Evolutionary conservation across 495 filamentous ascomycete species (phyloP).

Genomic region (Tuber magnatum): DNA sequence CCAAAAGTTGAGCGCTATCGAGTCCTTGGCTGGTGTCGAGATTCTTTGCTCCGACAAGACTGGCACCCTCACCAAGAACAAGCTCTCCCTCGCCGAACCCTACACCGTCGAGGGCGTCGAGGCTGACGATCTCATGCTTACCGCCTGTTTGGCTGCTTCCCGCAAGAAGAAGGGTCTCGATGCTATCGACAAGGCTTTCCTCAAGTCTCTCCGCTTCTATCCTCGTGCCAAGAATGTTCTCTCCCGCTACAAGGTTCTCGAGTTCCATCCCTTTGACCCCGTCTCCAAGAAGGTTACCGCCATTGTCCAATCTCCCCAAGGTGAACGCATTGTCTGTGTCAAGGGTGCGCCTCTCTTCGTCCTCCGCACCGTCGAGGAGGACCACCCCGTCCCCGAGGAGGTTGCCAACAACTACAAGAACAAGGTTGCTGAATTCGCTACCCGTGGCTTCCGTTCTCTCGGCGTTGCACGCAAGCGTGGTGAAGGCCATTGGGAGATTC

Average conservation of each 20-base stretch:
- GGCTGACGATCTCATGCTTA: conserved; percentile 78
- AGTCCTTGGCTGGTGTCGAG: conserved; percentile 89
- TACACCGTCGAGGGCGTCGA: conserved; percentile 73
- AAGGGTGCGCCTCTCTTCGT: conserved; percentile 87
- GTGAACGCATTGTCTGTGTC: conserved; percentile 75
- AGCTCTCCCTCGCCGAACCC: conserved; percentile 75
- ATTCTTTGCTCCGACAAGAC: conserved; percentile 98
- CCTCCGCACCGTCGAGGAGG: conserved; percentile 72
- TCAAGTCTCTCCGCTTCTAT: conserved; percentile 73
- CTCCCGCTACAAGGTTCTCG: conserved; percentile 65
- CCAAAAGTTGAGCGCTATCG: conserved; percentile 90
- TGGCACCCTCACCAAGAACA: conserved; percentile 88
- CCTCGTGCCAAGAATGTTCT: conserved; percentile 69
- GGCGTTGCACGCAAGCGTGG: conserved; percentile 82
- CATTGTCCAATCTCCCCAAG: conserved; percentile 70
- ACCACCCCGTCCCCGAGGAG: conserved; percentile 64
- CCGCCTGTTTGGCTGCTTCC: conserved; percentile 81
- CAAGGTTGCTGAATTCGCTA: conserved; percentile 84
- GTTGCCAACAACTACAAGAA: conserved; percentile 75
- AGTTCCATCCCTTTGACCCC: conserved; percentile 85
- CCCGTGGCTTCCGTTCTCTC: conserved; percentile 84
- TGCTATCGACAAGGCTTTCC: conserved; percentile 88
- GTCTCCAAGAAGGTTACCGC: conserved; percentile 90
- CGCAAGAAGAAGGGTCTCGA: conserved; percentile 94
- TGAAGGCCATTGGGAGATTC: conserved; percentile 72